A percentile compares a stretch with the other conserved stretches of the same genome.
Conservation (phyloP, 148 eudicot genomes). For the Rhododendron griersonianum region DNA sequence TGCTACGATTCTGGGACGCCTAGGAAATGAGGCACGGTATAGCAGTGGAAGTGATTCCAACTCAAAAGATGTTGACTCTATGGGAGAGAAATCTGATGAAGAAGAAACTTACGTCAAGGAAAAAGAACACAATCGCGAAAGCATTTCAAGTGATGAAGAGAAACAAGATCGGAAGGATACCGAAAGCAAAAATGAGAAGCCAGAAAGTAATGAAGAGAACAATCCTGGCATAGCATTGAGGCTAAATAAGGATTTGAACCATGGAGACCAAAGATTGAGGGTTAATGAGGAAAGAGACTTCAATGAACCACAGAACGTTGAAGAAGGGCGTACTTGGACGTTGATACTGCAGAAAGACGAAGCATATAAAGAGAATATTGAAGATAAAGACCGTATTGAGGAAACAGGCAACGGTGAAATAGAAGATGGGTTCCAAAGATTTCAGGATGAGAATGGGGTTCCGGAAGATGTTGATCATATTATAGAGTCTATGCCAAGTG, state of each 20-base stretch:
- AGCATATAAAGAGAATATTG: neutral
- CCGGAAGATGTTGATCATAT: neutral
- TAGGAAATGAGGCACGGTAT: neutral
- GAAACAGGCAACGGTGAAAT: neutral
- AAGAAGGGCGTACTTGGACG: neutral
- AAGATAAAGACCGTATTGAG: neutral
- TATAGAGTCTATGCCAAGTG: neutral
- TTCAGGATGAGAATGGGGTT: slow-evolving; percentile 16
- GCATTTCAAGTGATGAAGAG: neutral
- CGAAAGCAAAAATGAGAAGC: neutral
- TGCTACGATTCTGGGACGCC: neutral
- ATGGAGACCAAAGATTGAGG: neutral
- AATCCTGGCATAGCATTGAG: neutral
- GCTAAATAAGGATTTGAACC: neutral
- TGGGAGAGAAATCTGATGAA: neutral
- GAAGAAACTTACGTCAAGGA: neutral
- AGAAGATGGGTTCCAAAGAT: neutral
- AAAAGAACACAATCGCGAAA: neutral
- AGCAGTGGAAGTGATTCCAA: neutral
- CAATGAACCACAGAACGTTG: neutral
- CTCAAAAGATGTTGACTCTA: neutral
- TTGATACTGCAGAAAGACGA: neutral
- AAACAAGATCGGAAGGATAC: neutral
- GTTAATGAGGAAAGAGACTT: neutral
- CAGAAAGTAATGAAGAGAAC: neutral